These are phyloP conservation scores for Fusarium ramigenum DNA, from an alignment of 2,329 filamentous ascomycete genomes.

Conservation along the genomic window DNA sequence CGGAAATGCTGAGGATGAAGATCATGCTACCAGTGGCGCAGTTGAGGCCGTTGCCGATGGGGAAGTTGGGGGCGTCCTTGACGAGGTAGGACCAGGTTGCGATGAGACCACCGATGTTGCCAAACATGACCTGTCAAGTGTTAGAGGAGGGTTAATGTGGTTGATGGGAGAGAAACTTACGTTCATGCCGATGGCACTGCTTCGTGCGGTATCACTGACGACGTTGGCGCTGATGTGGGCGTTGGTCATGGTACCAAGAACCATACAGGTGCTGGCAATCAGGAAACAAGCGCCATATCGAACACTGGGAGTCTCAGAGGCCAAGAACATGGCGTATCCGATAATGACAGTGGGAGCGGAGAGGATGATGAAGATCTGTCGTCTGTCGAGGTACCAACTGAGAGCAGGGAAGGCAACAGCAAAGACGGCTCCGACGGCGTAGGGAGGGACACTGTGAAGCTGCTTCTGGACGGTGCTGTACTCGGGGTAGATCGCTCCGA, in stretches of 20 bases:
- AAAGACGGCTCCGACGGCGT: slow-evolving; percentile 70
- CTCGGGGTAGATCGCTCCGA: slow-evolving; percentile 69
- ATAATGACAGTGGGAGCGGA: slow-evolving; percentile 66
- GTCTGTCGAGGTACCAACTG: slow-evolving; percentile 64
- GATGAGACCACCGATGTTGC: slow-evolving; percentile 69
- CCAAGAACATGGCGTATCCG: slow-evolving; percentile 73
- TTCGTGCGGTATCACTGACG: slow-evolving; percentile 71
- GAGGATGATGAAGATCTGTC: slow-evolving; percentile 65
- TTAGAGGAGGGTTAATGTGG: not conserved
- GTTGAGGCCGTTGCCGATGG: slow-evolving; percentile 72
- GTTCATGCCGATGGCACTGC: slow-evolving; percentile 64
- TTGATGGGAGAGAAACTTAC: slow-evolving; percentile 19
- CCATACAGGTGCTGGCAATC: slow-evolving; percentile 67
- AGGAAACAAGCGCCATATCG: slow-evolving; percentile 73
- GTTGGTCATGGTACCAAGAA: slow-evolving; percentile 69
- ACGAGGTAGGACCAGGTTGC: slow-evolving; percentile 72
- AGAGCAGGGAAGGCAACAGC: slow-evolving; percentile 65
- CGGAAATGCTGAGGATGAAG: slow-evolving; percentile 57
- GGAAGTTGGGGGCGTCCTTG: slow-evolving; percentile 70
- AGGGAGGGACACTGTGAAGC: slow-evolving; percentile 72
- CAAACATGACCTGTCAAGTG: slow-evolving; percentile 41
- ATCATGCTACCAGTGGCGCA: slow-evolving; percentile 68
- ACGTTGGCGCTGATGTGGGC: slow-evolving; percentile 72
- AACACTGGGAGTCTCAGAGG: slow-evolving; percentile 54
- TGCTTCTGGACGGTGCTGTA: slow-evolving; percentile 68